Base-by-base conservation (phyloP, 345 rosid genomes). In the Dipteronia sinensis region DNA sequence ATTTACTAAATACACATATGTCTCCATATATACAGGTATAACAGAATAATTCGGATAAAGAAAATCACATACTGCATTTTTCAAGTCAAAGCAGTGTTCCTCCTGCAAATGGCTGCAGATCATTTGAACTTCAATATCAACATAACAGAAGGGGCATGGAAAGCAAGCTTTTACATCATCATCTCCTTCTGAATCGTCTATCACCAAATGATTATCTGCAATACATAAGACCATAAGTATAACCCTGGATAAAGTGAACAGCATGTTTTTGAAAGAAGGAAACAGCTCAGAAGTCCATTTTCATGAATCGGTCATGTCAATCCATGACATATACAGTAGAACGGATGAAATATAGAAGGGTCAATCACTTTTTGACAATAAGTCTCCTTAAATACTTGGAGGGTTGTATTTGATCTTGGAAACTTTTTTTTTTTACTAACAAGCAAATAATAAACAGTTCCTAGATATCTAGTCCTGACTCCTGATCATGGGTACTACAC, bases 21-120 rank as follows among this genome's bases (percentile, higher is more conserved):
- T 17, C 22, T n/a, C 49, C 42, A 78, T 49, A 69, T 13, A 7
- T 10, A 29, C 16, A 49, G 11, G 29, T 20, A 59, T 34, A 29
- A 51, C 16, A 20, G 8, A 40, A 76, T 62, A 44, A 40, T 8
- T 19, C 34, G 53, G 46, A 73, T 22, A 65, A 75, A 76, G 76
- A 63, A 40, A 79, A 76, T 47, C 38, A 84, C 86, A 29, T 89
- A 88, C 92, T 2, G 92, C 87, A 81, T 87, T 80, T 85, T 80
- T 87, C 63, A 89, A 84, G 82, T 85, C 86, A 80, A 90, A 90
- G 83, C 87, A 86, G 82, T 90, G 94, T 29, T 87, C 91, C 25
- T 89, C 88, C 81, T 83, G 89, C 76, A 87, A 82, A 77, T 87
- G 92, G 80, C 73, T 78, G 58, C 92, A 87, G 40, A 90, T 75